phyloP scores from a whole-genome alignment of 257 asterid genomes.

The Mentha longifolia region DNA sequence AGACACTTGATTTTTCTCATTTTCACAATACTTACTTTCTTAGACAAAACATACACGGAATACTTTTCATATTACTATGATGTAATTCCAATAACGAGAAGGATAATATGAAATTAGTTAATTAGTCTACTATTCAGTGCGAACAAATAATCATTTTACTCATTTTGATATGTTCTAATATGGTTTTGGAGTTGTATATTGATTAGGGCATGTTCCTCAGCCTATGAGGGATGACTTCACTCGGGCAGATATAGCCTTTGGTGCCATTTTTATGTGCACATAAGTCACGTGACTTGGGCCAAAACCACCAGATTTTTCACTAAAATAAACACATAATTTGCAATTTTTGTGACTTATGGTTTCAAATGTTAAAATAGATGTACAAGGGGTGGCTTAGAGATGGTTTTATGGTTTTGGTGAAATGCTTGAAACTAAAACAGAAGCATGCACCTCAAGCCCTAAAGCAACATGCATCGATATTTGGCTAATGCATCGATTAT shows the following conservation, averaged over 20 bases:
- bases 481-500: constrained; percentile 43
- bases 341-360: background rate
- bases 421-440: too few species aligned
- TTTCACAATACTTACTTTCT: too few species aligned
- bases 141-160: background rate
- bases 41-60: too few species aligned
- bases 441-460: constrained; percentile 80
- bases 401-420: constrained; percentile 82
- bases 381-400: too few species aligned
- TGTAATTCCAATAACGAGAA: too few species aligned
- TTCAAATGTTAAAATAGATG: background rate
- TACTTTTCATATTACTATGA: too few species aligned
- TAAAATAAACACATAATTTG: too few species aligned
- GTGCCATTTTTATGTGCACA: too few species aligned
- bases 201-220: constrained; percentile 62
- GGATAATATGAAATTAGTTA: too few species aligned
- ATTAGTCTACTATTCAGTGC: background rate
- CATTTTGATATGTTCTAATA: background rate
- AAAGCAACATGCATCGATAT: constrained; percentile 90
- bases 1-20: too few species aligned
- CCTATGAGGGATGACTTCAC: constrained; percentile 76
- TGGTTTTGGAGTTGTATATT: background rate
- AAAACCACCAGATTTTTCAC: too few species aligned
- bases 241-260: constrained; percentile 62
- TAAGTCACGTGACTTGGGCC: too few species aligned